Conservation (phyloP, 805 yeast species). For the Sugiyamaella qingdaonensis region DNA sequence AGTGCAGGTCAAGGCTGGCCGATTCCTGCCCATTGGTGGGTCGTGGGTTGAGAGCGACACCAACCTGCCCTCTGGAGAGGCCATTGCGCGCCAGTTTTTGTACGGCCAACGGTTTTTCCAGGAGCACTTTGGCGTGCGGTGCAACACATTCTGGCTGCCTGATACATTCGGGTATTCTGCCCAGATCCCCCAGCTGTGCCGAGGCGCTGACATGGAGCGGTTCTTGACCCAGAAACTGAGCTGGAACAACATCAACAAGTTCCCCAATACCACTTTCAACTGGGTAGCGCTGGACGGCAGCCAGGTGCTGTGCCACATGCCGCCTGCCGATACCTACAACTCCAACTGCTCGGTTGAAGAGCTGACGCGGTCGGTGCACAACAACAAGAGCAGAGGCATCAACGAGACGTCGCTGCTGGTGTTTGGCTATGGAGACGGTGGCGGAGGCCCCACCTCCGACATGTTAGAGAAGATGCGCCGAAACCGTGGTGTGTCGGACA, state of each 20-base stretch:
- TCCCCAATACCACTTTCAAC: constrained; percentile 88
- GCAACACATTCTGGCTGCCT: constrained; percentile 88
- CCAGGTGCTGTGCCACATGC: constrained; percentile 94
- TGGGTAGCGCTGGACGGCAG: constrained; percentile 96
- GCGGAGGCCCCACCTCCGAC: constrained; percentile 94
- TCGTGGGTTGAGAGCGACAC: constrained; percentile 99
- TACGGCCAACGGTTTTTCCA: constrained; percentile 85
- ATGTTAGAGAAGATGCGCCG: constrained; percentile 91
- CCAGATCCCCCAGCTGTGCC: constrained; percentile 90
- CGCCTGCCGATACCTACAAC: constrained; percentile 96
- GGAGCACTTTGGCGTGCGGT: constrained; percentile 70
- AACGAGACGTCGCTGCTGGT: constrained; percentile 76
- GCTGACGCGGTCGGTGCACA: constrained; percentile 68
- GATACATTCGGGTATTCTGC: constrained; percentile 97
- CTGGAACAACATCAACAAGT: constrained; percentile 92
- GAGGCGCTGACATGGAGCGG: constrained; percentile 73
- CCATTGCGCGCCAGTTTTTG: constrained; percentile 81
- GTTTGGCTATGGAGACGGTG: constrained; percentile 96
- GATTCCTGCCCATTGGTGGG: constrained; percentile 91
- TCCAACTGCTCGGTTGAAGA: constrained; percentile 91
- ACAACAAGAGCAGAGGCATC: constrained; percentile 78
- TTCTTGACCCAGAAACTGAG: constrained; percentile 91
- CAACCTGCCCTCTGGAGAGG: constrained; percentile 89
- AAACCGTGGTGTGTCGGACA: constrained; percentile 83
- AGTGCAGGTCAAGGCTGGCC: constrained; percentile 56